phyloP scores from a whole-genome alignment of 768 basidiomycete species.

The Kwoniella dendrophila region DNA sequence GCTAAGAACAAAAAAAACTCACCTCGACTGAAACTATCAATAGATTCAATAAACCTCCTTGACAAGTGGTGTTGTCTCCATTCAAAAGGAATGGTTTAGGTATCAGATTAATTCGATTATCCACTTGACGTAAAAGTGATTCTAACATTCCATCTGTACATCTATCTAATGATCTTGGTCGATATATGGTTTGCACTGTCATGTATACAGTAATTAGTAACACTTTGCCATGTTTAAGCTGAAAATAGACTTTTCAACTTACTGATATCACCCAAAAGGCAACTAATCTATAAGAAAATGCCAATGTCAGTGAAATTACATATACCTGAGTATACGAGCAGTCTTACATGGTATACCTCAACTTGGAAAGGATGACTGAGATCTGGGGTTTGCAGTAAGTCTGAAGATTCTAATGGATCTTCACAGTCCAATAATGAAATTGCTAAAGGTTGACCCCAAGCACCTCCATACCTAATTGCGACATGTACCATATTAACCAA shows the following conservation, averaged over 20 bases:
- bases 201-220: neutral
- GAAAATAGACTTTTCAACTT: neutral
- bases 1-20: neutral
- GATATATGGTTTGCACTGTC: slow-evolving; percentile 20
- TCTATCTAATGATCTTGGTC: slow-evolving; percentile 10
- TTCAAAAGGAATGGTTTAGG: slow-evolving; percentile 9
- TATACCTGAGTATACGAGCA: neutral
- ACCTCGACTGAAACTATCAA: slow-evolving; percentile 15
- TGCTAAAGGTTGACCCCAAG: slow-evolving; percentile 16
- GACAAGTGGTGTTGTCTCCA: slow-evolving; percentile 5
- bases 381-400: slow-evolving; percentile 17
- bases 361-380: slow-evolving; percentile 12
- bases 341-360: slow-evolving; percentile 19
- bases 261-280: slow-evolving; percentile 23
- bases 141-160: slow-evolving; percentile 14
- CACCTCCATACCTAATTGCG: slow-evolving; percentile 22
- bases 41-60: slow-evolving; percentile 12
- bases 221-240: neutral
- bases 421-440: slow-evolving; percentile 19
- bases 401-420: slow-evolving; percentile 10
- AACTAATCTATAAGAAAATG: slow-evolving; percentile 12
- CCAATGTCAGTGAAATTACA: neutral
- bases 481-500: neutral
- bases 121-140: slow-evolving; percentile 1
- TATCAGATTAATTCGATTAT: neutral